Evolutionary conservation across 1,139 yeast species (phyloP), one percentile per base, ranked within the genome.

Genomic region (Yamadazyma taylorii): DNA sequence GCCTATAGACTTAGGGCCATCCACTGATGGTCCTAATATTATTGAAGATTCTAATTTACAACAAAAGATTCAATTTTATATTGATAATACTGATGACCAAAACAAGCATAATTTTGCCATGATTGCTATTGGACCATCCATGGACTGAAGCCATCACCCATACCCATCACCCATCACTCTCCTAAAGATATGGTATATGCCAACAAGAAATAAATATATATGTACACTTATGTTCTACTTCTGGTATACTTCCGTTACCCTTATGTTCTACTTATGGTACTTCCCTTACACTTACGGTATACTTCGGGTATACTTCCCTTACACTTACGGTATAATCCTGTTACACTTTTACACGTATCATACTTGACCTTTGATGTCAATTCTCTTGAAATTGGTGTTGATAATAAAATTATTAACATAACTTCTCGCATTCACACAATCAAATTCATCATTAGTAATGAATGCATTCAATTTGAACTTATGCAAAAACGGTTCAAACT

Each of bases 341-440:
- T n/a, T n/a, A n/a, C n/a, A n/a, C n/a, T n/a, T n/a, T n/a, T n/a
- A n/a, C n/a, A n/a, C n/a, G n/a, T n/a, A n/a, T 55, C 56, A 85
- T 14, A 84, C 73, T 58, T 90, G 97, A 0, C 97, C 97, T 64
- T 89, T 90, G 43, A 90, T 89, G 56, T 90, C 97, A n/a, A 90
- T 81, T 53, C 76, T 84, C 42, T 69, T 75, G 47, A 75, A 75
- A 21, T 65, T 69, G 16, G 71, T 62, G 34, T 64, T 62, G 37
- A 71, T 67, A 13, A 75, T 65, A 7, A 65, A 51, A 5, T 42
- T 61, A 35, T 69, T 69, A 10, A 85, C 65, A 1, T 58, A 53
- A 0, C 66, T 51, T 50, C 79, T 67, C 0, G 85, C 75, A 31
- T 69, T 64, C 17, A 67, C 52, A 39, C 78, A 72, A 40, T 75